phyloP scores from a whole-genome alignment of 371 early-diverging fungal genomes.

The Apophysomyces ossiformis region DNA sequence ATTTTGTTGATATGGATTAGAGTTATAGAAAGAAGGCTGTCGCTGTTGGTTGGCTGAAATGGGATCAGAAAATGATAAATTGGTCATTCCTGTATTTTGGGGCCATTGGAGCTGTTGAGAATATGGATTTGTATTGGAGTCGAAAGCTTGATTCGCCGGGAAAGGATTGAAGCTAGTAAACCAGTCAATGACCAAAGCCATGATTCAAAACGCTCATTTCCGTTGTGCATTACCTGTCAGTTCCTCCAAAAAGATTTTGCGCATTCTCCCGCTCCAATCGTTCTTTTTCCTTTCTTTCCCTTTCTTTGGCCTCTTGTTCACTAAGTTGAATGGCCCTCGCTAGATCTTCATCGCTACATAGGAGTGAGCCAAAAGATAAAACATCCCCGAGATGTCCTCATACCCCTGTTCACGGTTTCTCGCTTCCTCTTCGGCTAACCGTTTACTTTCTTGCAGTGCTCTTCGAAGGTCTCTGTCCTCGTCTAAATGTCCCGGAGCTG shows the following conservation, averaged over 20 bases:
- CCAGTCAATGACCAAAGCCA: not conserved
- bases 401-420: slow-evolving; percentile 37
- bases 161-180: slow-evolving; percentile 29
- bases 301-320: slow-evolving; percentile 45
- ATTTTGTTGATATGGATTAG: slow-evolving; percentile 32
- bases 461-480: slow-evolving; percentile 83
- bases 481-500: slow-evolving; percentile 60
- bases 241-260: slow-evolving; percentile 42
- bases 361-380: not conserved
- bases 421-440: slow-evolving; percentile 45
- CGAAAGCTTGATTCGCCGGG: slow-evolving; percentile 23
- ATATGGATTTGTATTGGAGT: slow-evolving; percentile 19
- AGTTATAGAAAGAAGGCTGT: slow-evolving; percentile 19
- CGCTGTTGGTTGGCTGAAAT: slow-evolving; percentile 41
- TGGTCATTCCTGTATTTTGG: slow-evolving; percentile 26
- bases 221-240: slow-evolving; percentile 11
- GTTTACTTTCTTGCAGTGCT: slow-evolving; percentile 80
- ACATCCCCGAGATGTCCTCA: not conserved
- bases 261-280: slow-evolving; percentile 45
- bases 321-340: slow-evolving; percentile 48
- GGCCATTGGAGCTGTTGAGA: slow-evolving; percentile 22
- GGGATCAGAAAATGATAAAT: slow-evolving; percentile 22
- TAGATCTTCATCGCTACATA: slow-evolving; percentile 43
- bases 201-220: not conserved
- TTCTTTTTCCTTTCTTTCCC: slow-evolving; percentile 37